These are phyloP conservation scores for Hypoxylon sp. DNA, from an alignment of 2,329 filamentous ascomycete species.

Conservation along the genomic window DNA sequence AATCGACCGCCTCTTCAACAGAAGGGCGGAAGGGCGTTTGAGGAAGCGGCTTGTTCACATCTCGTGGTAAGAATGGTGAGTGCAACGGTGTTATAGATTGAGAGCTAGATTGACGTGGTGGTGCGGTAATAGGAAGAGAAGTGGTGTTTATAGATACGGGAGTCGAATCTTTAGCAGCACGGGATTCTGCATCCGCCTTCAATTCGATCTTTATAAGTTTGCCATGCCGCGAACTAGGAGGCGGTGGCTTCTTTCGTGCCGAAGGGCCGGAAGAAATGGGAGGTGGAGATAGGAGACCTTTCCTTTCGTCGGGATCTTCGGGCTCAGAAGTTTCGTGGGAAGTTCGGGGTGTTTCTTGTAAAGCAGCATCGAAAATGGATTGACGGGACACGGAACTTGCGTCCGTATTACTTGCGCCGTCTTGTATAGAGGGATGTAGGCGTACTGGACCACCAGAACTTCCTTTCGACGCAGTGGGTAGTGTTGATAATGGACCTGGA, in stretches of 20 bases:
- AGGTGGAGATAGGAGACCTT: slow-evolving; percentile 45
- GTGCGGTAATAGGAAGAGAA: slow-evolving; percentile 31
- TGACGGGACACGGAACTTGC: slow-evolving; percentile 66
- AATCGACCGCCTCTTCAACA: slow-evolving; percentile 59
- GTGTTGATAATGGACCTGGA: slow-evolving; percentile 39
- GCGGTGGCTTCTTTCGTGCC: slow-evolving; percentile 69
- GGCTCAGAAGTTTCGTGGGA: slow-evolving; percentile 65
- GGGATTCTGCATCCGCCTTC: slow-evolving; percentile 50
- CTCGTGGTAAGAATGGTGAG: slow-evolving; percentile 53
- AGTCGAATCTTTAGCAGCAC: slow-evolving; percentile 16
- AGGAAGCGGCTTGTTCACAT: slow-evolving; percentile 71
- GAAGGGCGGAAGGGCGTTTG: slow-evolving; percentile 58
- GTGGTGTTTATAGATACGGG: slow-evolving; percentile 37
- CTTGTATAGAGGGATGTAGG: slow-evolving; percentile 39
- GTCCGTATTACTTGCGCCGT: slow-evolving; percentile 64
- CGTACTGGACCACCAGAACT: slow-evolving; percentile 34
- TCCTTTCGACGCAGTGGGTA: slow-evolving; percentile 39
- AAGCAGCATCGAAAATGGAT: slow-evolving; percentile 61
- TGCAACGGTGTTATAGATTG: slow-evolving; percentile 41
- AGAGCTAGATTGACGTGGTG: slow-evolving; percentile 36
- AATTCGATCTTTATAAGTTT: slow-evolving; percentile 70
- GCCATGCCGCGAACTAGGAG: slow-evolving; percentile 78
- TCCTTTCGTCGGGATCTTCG: slow-evolving; percentile 58
- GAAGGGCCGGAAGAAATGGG: slow-evolving; percentile 36
- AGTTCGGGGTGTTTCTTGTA: slow-evolving; percentile 62